Evolutionary conservation across 169 alveolate species (phyloP).

Genomic region (Plasmodium chabaudi): DNA sequence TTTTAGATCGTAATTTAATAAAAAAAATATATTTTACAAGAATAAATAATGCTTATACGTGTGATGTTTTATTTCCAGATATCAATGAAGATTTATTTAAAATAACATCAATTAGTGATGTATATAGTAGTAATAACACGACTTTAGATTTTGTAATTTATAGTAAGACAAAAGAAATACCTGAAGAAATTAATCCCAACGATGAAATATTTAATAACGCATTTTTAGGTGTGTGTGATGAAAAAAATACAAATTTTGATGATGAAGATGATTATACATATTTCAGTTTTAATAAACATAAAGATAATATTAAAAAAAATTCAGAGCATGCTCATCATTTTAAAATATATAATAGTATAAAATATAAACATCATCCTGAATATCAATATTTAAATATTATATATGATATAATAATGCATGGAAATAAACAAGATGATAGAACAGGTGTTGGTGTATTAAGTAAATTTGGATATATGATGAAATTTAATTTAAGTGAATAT

Average conservation of each 20-base stretch:
- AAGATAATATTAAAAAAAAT: constrained; percentile 12
- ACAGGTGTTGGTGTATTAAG: constrained; percentile 93
- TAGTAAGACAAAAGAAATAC: constrained; percentile 25
- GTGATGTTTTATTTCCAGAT: constrained; percentile 86
- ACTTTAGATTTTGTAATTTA: constrained; percentile 78
- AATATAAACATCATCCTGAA: constrained; percentile 91
- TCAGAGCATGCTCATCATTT: constrained; percentile 24
- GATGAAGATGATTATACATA: constrained; percentile 50
- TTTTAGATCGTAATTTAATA: constrained; percentile 79
- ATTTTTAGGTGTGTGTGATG: neutral
- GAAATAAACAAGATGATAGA: constrained; percentile 92
- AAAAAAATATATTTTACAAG: constrained; percentile 90
- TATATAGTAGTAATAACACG: constrained; percentile 71
- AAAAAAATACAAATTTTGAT: neutral
- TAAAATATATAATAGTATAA: constrained; percentile 82
- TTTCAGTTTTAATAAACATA: constrained; percentile 53
- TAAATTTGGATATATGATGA: constrained; percentile 95
- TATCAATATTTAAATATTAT: constrained; percentile 94
- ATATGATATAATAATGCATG: constrained; percentile 92
- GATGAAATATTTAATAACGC: neutral
- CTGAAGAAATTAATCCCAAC: neutral
- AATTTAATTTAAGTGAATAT: constrained; percentile 92
- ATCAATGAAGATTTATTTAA: constrained; percentile 77
- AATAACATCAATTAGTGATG: constrained; percentile 78
- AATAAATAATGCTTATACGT: constrained; percentile 84